Evolutionary conservation across 305 asterid genomes (phyloP), one percentile per base, ranked within the genome.

Genomic region (Solanum chacoense): DNA sequence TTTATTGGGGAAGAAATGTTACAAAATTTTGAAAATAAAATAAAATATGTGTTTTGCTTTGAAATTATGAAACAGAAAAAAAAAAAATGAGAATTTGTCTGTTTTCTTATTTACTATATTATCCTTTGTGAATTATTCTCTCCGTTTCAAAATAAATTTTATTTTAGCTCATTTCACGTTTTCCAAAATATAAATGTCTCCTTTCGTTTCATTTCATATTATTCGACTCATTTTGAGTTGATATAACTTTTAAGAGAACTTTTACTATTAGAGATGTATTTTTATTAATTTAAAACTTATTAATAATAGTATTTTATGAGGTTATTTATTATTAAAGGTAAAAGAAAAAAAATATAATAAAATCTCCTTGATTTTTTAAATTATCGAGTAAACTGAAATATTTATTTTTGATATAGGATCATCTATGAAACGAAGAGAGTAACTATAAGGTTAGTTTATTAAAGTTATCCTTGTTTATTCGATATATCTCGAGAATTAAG

Each of bases 391-490:
- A 50, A 50, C 0, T 50, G 1, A 6, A 50, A 16, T 50, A 50
- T 16, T 16, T 50, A 16, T 50, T 50, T 50, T 50, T 50, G 4
- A 50, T 50, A 50, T 50, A 50, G n/a, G 1, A 9, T 50, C 22
- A 45, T 45, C n/a, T 50, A 50, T 6, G 65, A 16, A 50, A 50
- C 8, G n/a, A 50, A 50, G 65, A 1, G 4, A 50, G n/a, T 50
- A 50, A 50, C 16, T 50, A 50, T 50, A 50, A 50, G 65, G n/a
- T 50, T 16, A 50, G 0, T 50, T 50, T 50, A 50, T 50, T 50
- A 50, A 16, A 50, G 1, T 16, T 16, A 50, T 0, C n/a, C 1
- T 0, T 50, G 1, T 50, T 16, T 50, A 50, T 50, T 50, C 0
- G 0, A 50, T 50, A 50, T 50, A 0, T 16, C 65, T 50, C 65